Evolutionary conservation across 1,284 basidiomycete species (phyloP).

Genomic region (Ustilago crameri): DNA sequence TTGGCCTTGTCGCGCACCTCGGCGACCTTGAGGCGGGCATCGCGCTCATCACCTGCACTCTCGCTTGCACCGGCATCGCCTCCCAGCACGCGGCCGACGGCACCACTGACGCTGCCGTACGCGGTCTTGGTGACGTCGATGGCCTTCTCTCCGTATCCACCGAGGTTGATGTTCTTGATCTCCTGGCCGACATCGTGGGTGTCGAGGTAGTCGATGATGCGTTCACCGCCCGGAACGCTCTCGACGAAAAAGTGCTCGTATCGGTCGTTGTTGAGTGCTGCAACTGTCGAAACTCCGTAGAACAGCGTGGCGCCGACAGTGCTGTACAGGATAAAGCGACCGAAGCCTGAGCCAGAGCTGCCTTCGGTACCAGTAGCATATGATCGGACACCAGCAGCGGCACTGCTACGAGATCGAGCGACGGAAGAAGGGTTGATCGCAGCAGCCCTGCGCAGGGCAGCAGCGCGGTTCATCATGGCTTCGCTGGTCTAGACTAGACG

Average conservation of each 20-base stretch:
- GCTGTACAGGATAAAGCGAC: conserved; percentile 52
- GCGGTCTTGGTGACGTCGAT: conserved; percentile 72
- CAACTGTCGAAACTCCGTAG: conserved; percentile 63
- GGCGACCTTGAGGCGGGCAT: conserved; percentile 41
- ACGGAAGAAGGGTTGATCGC: conserved; percentile 28
- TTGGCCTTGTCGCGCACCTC: conserved; percentile 54
- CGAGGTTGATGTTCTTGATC: conserved; percentile 48
- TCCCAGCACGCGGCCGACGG: conserved; percentile 49
- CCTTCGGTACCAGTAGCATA: conserved; percentile 38
- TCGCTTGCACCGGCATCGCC: conserved; percentile 51
- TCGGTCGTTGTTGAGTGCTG: conserved; percentile 57
- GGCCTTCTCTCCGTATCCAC: conserved; percentile 73
- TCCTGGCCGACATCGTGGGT: conserved; percentile 53
- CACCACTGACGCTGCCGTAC: conserved; percentile 61
- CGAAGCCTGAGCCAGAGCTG: conserved; percentile 30
- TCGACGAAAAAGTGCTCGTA: conserved; percentile 81
- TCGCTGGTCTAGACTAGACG: not conserved
- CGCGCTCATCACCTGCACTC: conserved; percentile 43
- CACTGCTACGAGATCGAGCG: conserved; percentile 19
- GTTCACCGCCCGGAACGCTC: conserved; percentile 78
- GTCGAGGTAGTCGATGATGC: conserved; percentile 71
- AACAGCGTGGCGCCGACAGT: conserved; percentile 55
- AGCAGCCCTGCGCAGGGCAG: conserved; percentile 36
- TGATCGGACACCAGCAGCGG: conserved; percentile 22
- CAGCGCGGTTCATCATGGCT: conserved; percentile 53